Conservation (phyloP, 1,284 basidiomycete species). For the Boletus hoseneyae region DNA sequence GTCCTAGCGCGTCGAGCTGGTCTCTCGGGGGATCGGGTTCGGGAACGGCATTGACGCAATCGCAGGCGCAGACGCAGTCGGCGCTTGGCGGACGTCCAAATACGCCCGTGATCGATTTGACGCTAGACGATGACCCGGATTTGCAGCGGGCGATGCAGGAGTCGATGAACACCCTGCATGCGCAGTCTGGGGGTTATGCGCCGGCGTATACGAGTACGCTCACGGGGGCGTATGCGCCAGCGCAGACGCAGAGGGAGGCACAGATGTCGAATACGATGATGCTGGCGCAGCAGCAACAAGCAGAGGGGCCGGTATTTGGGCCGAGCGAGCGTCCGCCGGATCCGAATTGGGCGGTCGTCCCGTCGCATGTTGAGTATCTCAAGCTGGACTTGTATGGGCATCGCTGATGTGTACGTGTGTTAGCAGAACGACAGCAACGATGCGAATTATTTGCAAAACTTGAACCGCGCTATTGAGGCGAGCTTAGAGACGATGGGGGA, state of each 20-base stretch:
- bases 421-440: constrained; percentile 35
- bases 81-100: constrained; percentile 34
- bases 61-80: neutral
- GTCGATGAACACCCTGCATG: constrained; percentile 42
- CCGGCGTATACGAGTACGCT: constrained; percentile 10
- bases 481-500: constrained; percentile 45
- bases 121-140: constrained; percentile 51
- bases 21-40: neutral
- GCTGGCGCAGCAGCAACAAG: constrained; percentile 22
- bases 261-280: neutral
- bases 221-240: constrained; percentile 9
- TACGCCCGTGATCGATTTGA: constrained; percentile 49
- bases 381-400: neutral
- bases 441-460: constrained; percentile 50
- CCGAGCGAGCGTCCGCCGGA: constrained; percentile 59
- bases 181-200: constrained; percentile 9
- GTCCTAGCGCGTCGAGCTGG: constrained; percentile 10
- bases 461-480: constrained; percentile 65
- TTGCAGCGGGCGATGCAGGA: constrained; percentile 49
- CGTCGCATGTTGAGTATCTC: constrained; percentile 51
- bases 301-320: constrained; percentile 43
- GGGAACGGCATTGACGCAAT: neutral
- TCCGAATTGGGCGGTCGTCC: constrained; percentile 64
- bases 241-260: constrained; percentile 9
- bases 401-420: constrained; percentile 16